A percentile compares a stretch with the other conserved stretches of the same genome.
Conservation (phyloP, 768 basidiomycete species). For the Leucocoprinus leucothites region DNA sequence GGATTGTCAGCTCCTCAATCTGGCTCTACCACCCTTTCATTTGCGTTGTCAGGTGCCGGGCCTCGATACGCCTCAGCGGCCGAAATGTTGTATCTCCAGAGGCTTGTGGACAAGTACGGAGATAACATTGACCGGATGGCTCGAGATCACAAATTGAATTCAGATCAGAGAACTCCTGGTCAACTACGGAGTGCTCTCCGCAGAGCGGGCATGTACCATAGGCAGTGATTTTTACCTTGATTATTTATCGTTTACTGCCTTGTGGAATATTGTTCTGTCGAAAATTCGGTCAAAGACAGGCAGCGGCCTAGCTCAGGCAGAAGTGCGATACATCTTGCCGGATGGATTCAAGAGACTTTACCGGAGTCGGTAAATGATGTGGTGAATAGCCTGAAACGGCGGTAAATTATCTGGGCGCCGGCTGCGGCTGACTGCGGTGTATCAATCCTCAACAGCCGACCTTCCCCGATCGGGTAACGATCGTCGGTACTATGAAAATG, state of each 20-base stretch:
- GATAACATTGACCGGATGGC: slow-evolving; percentile 75
- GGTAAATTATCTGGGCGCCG: neutral
- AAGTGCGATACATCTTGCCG: no score
- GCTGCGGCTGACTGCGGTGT: neutral
- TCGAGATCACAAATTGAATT: slow-evolving; percentile 73
- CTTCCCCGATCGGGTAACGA: slow-evolving; percentile 3
- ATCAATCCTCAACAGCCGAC: neutral
- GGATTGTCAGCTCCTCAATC: slow-evolving; percentile 43
- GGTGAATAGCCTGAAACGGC: neutral
- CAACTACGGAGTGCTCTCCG: slow-evolving; percentile 64
- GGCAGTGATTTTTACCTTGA: no score
- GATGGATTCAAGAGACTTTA: neutral
- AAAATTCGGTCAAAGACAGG: no score
- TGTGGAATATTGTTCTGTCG: no score
- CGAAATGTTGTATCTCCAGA: slow-evolving; percentile 63
- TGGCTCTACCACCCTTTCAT: slow-evolving; percentile 33
- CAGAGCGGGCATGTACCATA: slow-evolving; percentile 42
- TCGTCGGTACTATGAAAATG: slow-evolving; percentile 4
- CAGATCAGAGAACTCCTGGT: slow-evolving; percentile 81
- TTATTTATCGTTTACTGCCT: no score
- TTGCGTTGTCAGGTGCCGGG: slow-evolving; percentile 38
- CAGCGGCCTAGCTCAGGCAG: no score
- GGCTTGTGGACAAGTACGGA: slow-evolving; percentile 68
- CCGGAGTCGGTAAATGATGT: neutral
- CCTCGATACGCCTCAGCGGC: slow-evolving; percentile 64